Evolutionary conservation across 192 early-diverging fungal genomes (phyloP).

Genomic region (Geranomyces variabilis): DNA sequence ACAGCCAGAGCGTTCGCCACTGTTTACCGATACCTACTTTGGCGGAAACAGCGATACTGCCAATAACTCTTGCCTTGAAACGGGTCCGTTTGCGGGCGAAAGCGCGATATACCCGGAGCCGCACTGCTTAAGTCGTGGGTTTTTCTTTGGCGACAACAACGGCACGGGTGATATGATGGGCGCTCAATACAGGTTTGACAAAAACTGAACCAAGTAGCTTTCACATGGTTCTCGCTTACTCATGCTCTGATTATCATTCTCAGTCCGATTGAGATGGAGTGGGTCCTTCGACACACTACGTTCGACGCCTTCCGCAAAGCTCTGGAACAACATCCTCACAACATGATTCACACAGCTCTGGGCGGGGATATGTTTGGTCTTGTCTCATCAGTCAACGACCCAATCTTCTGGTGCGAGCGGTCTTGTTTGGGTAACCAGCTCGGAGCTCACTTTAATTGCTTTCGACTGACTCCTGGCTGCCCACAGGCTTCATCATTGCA

Average conservation of each 20-base stretch:
- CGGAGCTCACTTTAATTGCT: no score
- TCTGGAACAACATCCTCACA: constrained; percentile 41
- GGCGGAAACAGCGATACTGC: constrained; percentile 22
- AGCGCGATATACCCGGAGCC: constrained; percentile 5
- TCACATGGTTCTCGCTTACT: no score
- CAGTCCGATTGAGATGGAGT: constrained; percentile 25
- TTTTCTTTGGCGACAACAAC: background rate
- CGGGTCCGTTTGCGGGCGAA: constrained; percentile 18
- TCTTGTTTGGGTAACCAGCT: constrained; percentile 34
- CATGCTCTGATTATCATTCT: no score
- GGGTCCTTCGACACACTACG: constrained; percentile 7
- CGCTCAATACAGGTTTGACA: constrained; percentile 13
- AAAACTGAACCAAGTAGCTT: no score
- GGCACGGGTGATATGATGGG: constrained; percentile 12
- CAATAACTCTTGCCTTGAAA: constrained; percentile 12
- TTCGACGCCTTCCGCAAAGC: constrained; percentile 28
- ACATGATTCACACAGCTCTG: constrained; percentile 36
- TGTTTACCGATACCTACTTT: constrained; percentile 11
- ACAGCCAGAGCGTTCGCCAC: constrained; percentile 39
- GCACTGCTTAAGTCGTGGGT: constrained; percentile 30
- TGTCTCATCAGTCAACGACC: constrained; percentile 34
- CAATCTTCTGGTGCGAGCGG: constrained; percentile 51
- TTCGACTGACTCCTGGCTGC: background rate
- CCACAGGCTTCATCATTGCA: constrained; percentile 44
- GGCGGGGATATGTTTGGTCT: constrained; percentile 26